A percentile compares a stretch with the other conserved stretches of the same genome.
These are phyloP conservation scores for Rhodomyrtus tomentosa DNA, from an alignment of 345 rosid species.

Conservation along the genomic window DNA sequence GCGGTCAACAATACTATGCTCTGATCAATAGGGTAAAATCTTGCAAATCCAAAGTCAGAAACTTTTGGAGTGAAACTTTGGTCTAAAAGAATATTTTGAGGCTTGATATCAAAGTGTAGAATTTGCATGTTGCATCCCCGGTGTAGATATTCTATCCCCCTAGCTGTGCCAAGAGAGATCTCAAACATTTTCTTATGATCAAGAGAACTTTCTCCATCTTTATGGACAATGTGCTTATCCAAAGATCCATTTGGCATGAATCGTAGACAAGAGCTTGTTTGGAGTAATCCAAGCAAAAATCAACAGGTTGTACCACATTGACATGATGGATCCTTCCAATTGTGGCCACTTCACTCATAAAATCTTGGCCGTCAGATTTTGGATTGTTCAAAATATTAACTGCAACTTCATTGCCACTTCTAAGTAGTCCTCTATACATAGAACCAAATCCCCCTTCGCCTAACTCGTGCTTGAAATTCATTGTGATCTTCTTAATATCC, in stretches of 20 bases:
- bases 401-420: neutral
- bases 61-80: neutral
- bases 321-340: neutral
- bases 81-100: neutral
- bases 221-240: neutral
- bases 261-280: neutral
- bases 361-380: neutral
- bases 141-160: neutral
- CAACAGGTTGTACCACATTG: neutral
- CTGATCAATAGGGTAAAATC: neutral
- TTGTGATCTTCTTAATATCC: neutral
- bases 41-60: neutral
- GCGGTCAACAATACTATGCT: neutral
- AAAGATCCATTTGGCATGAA: neutral
- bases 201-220: neutral
- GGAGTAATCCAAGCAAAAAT: neutral
- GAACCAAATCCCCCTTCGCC: neutral
- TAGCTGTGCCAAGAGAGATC: neutral
- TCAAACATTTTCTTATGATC: neutral
- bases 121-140: neutral
- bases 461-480: neutral
- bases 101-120: neutral
- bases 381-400: neutral
- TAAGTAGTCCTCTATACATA: neutral
- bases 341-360: neutral